phyloP scores from a whole-genome alignment of 1,284 basidiomycete genomes.

The Anthracocystis panici-leucophaei region DNA sequence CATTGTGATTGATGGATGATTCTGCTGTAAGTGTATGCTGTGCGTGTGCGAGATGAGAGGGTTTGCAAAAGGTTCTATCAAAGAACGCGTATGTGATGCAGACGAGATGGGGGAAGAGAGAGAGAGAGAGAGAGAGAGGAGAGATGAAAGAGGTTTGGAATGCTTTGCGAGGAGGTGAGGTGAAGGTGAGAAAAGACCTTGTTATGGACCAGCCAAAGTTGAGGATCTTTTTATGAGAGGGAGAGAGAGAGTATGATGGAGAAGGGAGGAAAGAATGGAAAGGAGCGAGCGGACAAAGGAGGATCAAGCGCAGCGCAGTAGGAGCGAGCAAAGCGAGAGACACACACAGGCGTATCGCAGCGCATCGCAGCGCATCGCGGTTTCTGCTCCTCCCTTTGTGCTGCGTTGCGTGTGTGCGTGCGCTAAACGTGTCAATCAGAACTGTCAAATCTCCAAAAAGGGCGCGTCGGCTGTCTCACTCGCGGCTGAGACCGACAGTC shows the following conservation, averaged over 20 bases:
- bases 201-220: conserved; percentile 41
- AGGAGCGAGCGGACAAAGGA: background rate
- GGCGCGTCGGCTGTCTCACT: conserved; percentile 6
- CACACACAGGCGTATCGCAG: no score
- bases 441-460: background rate
- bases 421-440: background rate
- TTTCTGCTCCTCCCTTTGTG: background rate
- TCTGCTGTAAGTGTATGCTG: background rate
- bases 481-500: conserved; percentile 7
- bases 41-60: conserved; percentile 4
- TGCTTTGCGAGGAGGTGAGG: conserved; percentile 4
- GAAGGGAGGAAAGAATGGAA: conserved; percentile 10
- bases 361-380: no score
- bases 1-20: conserved; percentile 25
- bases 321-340: background rate
- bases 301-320: conserved; percentile 3
- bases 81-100: conserved; percentile 17
- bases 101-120: background rate
- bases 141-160: background rate
- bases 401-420: background rate
- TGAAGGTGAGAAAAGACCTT: background rate
- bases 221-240: background rate
- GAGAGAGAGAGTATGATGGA: conserved; percentile 8
- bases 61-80: conserved; percentile 13
- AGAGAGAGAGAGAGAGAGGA: no score